Percentiles rank a stretch among this genome's conserved stretches.
Conservation (phyloP, 2,329 filamentous ascomycete species). For the Monosporascus sp. region DNA sequence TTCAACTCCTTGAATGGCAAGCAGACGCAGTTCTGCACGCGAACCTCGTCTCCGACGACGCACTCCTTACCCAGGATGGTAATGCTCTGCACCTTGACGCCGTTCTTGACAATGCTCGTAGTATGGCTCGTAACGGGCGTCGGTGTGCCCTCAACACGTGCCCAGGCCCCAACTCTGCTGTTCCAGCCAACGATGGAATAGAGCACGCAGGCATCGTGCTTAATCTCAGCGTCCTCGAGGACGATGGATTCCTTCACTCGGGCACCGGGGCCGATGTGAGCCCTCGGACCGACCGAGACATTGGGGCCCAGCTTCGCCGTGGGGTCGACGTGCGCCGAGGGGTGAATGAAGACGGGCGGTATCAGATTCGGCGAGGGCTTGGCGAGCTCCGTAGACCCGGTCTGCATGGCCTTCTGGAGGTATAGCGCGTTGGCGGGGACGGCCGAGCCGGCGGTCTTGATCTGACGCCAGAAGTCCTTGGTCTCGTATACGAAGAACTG, state of each 20-base stretch:
- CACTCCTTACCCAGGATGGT: constrained; percentile 98
- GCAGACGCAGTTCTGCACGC: constrained; percentile 97
- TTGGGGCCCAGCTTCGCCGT: constrained; percentile 96
- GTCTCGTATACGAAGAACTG: constrained; percentile 98
- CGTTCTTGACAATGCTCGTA: constrained; percentile 95
- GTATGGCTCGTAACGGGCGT: constrained; percentile 83
- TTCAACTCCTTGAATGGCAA: constrained; percentile 97
- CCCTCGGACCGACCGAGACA: constrained; percentile 92
- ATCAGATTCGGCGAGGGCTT: constrained; percentile 82
- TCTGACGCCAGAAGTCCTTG: constrained; percentile 99
- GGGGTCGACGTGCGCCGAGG: constrained; percentile 82
- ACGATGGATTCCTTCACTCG: constrained; percentile 96
- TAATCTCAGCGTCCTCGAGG: constrained; percentile 90
- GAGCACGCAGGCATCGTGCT: constrained; percentile 91
- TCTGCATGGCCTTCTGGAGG: constrained; percentile 88
- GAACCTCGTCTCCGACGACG: constrained; percentile 84
- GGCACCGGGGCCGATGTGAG: constrained; percentile 75
- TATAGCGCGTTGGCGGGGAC: constrained; percentile 96
- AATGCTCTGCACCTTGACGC: constrained; percentile 97
- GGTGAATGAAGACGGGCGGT: constrained; percentile 92
- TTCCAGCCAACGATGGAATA: constrained; percentile 98
- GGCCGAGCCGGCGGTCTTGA: constrained; percentile 97
- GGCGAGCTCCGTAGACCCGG: constrained; percentile 74
- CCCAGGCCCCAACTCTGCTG: constrained; percentile 95
- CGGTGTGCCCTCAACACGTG: constrained; percentile 91